Base-by-base conservation (phyloP, 768 basidiomycete species). In the Pleurotus ostreatus region DNA sequence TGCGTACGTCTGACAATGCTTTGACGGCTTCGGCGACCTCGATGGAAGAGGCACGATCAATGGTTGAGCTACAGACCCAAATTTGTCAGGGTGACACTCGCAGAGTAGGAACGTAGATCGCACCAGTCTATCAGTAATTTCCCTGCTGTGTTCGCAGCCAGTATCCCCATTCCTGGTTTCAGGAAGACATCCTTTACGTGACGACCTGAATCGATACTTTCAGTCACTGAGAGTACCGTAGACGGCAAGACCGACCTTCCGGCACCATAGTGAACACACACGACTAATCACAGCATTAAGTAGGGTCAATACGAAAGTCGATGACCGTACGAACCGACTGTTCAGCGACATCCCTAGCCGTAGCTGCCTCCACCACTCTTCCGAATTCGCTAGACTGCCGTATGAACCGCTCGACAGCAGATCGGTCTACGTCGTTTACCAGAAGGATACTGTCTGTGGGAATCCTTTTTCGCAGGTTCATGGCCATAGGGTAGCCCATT, bases 401-500 rank as follows among this genome's bases (percentile, higher is more conserved):
- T 7, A 61, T 53, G 57, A 75, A 76, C 15, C 61, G 63, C 12
- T 67, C 49, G 47, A 71, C 58, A 2, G 65, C 67, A 0, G 41
- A 23, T 1, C 46, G 9, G 57, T 76, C 66, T 11, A 75, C 61
- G 58, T 78, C 76, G 49, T 70, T 77, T 13, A 77, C 66, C 43
- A 58, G 59, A 41, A 78, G 40, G 7, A 58, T 47, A 15, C 60
- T 63, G n/a, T 65, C 59, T 2, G 18, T 20, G 5, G 69, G 66
- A 8, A 71, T 54, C 46, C 70, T 71, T 46, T 62, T 63, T 11
- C 69, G 66, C 7, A 78, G 59, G 43, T 71, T 71, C 23, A 61
- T 59, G 5, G 73, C 74, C 76, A 78, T 76, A 0, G 75, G 76
- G 60, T 71, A 74, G 2, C 74, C 74, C 75, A 78, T 77, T 1